Evolutionary conservation across 169 alveolate genomes (phyloP), one percentile per base, ranked within the genome.

Genomic region (Eimeria tenella): DNA sequence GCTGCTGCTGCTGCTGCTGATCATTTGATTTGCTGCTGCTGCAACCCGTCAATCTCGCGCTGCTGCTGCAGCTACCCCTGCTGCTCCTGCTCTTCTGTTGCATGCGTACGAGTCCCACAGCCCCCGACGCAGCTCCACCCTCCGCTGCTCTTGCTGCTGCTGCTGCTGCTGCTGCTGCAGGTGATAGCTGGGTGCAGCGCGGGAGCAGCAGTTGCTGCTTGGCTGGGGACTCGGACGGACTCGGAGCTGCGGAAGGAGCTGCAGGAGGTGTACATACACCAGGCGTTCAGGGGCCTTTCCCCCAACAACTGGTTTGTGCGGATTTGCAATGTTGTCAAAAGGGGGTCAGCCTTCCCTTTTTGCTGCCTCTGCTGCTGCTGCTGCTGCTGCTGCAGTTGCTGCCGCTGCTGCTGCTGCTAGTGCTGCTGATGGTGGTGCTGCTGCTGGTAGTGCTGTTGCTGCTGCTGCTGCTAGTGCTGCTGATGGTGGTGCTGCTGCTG

Each of bases 161-260:
- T n/a, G 83, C 68, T 25, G 56, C 50, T 86, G 21, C 7, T 65
- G 42, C 42, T 31, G 42, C 42, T 58, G 11, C 96, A 96, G 93
- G 95, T 96, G 50, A 95, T 96, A 52, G 95, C 97, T 79, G 98
- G 98, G 25, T 95, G 97, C 21, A 95, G 97, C 23, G 98, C 97
- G 8, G 98, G 98, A 0, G 96, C 97, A 31, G 96, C 95, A 15
- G 95, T 96, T 25, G 98, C 98, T n/a, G 98, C 98, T 1, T 84
- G 97, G 95, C 93, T 96, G 15, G 96, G 97, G 68, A 93, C 97
- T 10, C 93, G 96, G 83, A 96, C 96, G 23, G 93, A 96, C 70
- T 94, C 93, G 4, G 98, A 96, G 65, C 62, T 96, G 65, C 68
- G 93, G 23, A 79, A 87, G 68, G 96, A 96, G 58, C 93, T 94